Percentiles rank a stretch among this genome's conserved stretches.
Evolutionary conservation across 108 stramenopile species (phyloP).

Genomic region (Bacterosira constricta): DNA sequence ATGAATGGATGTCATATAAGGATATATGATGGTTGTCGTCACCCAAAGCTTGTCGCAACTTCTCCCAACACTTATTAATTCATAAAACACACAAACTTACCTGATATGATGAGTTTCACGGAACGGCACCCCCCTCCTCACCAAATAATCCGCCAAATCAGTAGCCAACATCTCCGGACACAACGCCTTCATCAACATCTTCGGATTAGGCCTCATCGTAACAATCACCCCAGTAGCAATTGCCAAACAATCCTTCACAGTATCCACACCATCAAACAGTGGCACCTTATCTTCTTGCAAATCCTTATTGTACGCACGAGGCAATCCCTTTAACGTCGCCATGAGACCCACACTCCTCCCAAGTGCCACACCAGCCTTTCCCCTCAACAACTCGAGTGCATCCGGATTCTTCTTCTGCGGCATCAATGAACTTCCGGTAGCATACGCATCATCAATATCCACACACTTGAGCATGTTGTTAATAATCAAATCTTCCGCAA

Average conservation of each 20-base stretch:
- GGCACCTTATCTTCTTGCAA: slow-evolving; percentile 99
- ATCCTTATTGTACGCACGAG: slow-evolving; percentile 99
- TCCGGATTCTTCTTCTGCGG: slow-evolving; percentile 99
- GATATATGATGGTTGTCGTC: background rate
- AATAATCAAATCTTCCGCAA: slow-evolving; percentile 99
- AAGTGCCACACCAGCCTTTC: slow-evolving; percentile 95
- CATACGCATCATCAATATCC: slow-evolving; percentile 96
- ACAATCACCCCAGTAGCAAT: slow-evolving; percentile 96
- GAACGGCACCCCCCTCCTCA: slow-evolving; percentile 98
- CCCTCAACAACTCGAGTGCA: slow-evolving; percentile 97
- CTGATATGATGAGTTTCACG: slow-evolving; percentile 99
- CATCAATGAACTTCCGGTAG: slow-evolving; percentile 98
- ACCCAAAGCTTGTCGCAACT: background rate
- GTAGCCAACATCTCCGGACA: slow-evolving; percentile 99
- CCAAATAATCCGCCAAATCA: slow-evolving; percentile 99
- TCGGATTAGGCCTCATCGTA: slow-evolving; percentile 93
- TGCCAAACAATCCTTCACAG: slow-evolving; percentile 93
- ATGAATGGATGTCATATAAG: slow-evolving; percentile 12
- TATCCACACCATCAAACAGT: slow-evolving; percentile 94
- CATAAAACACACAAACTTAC: slow-evolving; percentile 26
- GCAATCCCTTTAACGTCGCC: slow-evolving; percentile 96
- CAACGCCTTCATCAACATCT: slow-evolving; percentile 84
- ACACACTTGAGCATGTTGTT: slow-evolving; percentile 92
- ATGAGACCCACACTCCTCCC: slow-evolving; percentile 92
- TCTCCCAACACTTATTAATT: background rate